These are phyloP conservation scores for Alnus rubra DNA, from an alignment of 306 rosid species.

Conservation along the genomic window DNA sequence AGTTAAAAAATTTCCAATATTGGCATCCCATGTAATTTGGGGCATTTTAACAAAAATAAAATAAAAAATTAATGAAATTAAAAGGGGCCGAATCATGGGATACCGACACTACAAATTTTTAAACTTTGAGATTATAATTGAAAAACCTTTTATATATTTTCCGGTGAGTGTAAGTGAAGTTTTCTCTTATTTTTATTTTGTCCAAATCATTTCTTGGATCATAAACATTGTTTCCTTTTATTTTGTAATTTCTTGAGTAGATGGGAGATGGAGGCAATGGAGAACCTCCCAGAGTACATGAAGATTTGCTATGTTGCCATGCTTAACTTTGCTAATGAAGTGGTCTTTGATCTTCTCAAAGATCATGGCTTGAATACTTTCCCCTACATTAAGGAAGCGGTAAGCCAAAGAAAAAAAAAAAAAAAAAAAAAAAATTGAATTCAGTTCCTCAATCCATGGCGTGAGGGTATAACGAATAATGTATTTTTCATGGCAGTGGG, in stretches of 20 bases:
- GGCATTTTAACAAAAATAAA: too few species aligned
- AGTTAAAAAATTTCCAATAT: too few species aligned
- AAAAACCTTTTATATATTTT: too few species aligned
- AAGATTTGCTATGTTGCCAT: slow-evolving; percentile 29
- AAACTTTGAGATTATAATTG: too few species aligned
- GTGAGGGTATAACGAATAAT: not conserved
- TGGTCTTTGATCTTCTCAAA: slow-evolving; percentile 9
- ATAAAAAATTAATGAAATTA: too few species aligned
- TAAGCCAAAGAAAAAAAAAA: not conserved
- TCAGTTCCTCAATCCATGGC: not conserved
- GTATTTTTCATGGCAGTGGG: slow-evolving; percentile 27
- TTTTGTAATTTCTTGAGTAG: not conserved
- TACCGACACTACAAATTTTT: too few species aligned
- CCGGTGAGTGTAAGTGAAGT: too few species aligned
- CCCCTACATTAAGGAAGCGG: slow-evolving; percentile 24
- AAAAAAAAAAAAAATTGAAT: not conserved
- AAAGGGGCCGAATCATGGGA: too few species aligned
- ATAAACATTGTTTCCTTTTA: not conserved
- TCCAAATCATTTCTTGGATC: not conserved
- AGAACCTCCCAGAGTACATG: slow-evolving; percentile 32
- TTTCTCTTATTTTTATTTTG: not conserved
- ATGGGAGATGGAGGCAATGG: slow-evolving; percentile 26
- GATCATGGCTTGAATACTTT: slow-evolving; percentile 10
- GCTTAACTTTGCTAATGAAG: slow-evolving; percentile 31
- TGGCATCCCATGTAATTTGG: too few species aligned